Conservation (phyloP, 2,329 filamentous ascomycete species). For the Ophiostoma sp. region DNA sequence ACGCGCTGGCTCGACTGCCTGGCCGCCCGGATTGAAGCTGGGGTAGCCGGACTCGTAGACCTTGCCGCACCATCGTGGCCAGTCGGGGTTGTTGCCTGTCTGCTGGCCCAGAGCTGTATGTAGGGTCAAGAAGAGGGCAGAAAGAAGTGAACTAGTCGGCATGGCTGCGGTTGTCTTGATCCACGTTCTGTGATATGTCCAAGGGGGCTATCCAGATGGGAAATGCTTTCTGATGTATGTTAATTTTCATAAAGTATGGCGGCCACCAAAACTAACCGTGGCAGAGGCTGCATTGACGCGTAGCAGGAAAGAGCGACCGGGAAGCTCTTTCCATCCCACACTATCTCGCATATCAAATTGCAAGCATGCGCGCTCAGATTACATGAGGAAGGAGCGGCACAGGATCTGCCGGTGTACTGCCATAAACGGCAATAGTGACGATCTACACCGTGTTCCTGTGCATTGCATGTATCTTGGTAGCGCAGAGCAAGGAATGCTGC, state of each 20-base stretch:
- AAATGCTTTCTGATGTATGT: no score
- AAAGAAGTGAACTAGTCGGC: not conserved
- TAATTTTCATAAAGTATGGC: no score
- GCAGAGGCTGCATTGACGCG: not conserved
- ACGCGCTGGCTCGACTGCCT: slow-evolving; percentile 36
- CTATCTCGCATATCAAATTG: not conserved
- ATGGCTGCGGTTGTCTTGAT: not conserved
- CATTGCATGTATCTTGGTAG: not conserved
- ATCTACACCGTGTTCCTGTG: not conserved
- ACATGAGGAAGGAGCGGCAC: slow-evolving; percentile 7
- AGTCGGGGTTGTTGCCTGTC: slow-evolving; percentile 40
- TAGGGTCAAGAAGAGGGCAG: not conserved
- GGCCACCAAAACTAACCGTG: not conserved
- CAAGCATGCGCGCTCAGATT: not conserved
- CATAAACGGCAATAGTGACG: not conserved
- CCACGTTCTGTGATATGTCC: not conserved
- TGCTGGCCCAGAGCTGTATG: slow-evolving; percentile 26
- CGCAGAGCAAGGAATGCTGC: not conserved
- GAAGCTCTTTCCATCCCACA: slow-evolving; percentile 1
- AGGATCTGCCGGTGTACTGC: not conserved
- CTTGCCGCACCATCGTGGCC: slow-evolving; percentile 46
- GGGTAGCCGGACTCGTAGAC: slow-evolving; percentile 40
- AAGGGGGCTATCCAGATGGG: not conserved
- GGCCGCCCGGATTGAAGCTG: slow-evolving; percentile 42
- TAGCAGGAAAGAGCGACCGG: not conserved